Evolutionary conservation across 345 rosid genomes (phyloP), one percentile per base, ranked within the genome.

Genomic region (Physaria fendleri): DNA sequence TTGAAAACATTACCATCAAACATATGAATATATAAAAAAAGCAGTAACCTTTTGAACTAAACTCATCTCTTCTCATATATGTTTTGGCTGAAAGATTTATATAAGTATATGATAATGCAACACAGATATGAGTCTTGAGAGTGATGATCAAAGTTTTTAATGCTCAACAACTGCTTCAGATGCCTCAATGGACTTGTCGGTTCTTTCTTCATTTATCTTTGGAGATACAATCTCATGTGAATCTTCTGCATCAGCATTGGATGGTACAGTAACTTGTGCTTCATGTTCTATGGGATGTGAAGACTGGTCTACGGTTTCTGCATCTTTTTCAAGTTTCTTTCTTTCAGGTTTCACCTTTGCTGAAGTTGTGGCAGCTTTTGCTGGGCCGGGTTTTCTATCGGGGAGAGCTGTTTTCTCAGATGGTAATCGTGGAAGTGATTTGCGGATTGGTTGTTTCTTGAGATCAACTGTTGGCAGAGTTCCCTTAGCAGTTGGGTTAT

Each of bases 361-460:
- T 59, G 65, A 27, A 15, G 21, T 4, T 25, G 35, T 37, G 5
- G 13, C 22, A 22, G 47, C 15, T 56, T 38, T 56, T 23, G 42
- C 48, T 42, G 59, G 43, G 42, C 59, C 75, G 34, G 34, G 62
- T 29, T 66, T 66, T 8, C 62, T 48, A 7, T 52, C 61, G 18
- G 77, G 42, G 43, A 71, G 76, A 41, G 22, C 51, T 22, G 74
- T 76, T 80, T 72, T 80, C 44, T 82, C 78, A 37, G 91, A 89
- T 59, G 97, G 89, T 72, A 85, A 75, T 74, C 79, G 78, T 10
- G 89, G 85, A 35, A 89, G 88, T 11, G 97, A 90, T 64, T 76
- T 84, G 14, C 88, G 75, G 28, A 14, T 59, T 38, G 86, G 86
- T 79, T 76, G 83, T 75, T 81, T 90, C 27, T 63, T 32, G 62